Evolutionary conservation across 345 rosid species (phyloP).

Genomic region (Rhizophora apiculata): DNA sequence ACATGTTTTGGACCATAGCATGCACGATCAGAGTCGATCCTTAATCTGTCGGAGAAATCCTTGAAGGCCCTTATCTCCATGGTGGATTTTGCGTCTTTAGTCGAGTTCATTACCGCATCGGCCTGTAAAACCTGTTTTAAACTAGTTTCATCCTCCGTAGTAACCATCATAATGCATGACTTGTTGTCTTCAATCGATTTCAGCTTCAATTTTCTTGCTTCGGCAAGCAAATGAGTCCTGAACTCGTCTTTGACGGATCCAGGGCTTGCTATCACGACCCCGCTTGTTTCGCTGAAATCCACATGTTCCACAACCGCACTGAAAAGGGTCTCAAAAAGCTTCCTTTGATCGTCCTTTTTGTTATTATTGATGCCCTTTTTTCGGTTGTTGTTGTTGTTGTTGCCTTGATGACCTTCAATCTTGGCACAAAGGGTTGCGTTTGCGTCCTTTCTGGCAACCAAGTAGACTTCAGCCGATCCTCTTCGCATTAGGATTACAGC

Average conservation of each 20-base stretch:
- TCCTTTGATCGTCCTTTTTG: not conserved
- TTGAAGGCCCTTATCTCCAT: constrained; percentile 15
- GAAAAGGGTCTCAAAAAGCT: constrained; percentile 7
- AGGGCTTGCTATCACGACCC: constrained; percentile 10
- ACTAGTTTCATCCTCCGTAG: not conserved
- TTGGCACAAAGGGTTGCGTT: constrained; percentile 11
- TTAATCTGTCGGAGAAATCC: constrained; percentile 9
- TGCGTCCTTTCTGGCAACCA: constrained; percentile 5
- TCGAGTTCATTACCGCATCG: constrained; percentile 1
- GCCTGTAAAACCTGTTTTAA: constrained; percentile 13
- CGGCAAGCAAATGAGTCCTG: not conserved
- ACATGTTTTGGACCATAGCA: constrained; percentile 18
- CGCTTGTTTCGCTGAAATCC: constrained; percentile 7
- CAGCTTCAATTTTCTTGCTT: constrained; percentile 10
- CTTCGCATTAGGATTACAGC: constrained; percentile 17
- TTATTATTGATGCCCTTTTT: not conserved
- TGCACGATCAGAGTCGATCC: not conserved
- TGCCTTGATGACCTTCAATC: not conserved
- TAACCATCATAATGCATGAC: constrained; percentile 7
- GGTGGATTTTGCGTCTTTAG: constrained; percentile 6
- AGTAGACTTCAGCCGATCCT: constrained; percentile 3
- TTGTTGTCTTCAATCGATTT: constrained; percentile 8
- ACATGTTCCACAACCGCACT: constrained; percentile 13
- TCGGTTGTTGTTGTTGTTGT: too few relatives aligned
- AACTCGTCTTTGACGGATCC: constrained; percentile 8